Percentiles rank a stretch among this genome's conserved stretches.
phyloP scores from a whole-genome alignment of 257 asterid genomes.

The Capsicum baccatum region DNA sequence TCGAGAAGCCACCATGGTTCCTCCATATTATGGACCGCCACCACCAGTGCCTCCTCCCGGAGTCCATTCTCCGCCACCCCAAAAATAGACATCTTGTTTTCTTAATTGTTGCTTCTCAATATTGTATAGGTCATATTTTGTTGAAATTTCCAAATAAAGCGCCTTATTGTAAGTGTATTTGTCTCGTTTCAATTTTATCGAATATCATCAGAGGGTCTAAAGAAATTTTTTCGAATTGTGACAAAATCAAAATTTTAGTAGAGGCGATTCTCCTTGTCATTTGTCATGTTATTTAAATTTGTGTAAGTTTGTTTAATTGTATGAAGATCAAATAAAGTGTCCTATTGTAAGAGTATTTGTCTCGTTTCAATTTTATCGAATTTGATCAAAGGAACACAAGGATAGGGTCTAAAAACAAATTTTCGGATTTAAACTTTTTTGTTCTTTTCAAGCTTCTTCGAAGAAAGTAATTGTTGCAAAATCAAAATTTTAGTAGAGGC shows the following conservation, averaged over 20 bases:
- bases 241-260: no score
- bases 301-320: background rate
- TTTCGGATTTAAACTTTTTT: no score
- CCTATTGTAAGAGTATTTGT: background rate
- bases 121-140: background rate
- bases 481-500: no score
- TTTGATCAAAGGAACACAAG: background rate
- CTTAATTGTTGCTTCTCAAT: background rate
- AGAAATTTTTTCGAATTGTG: no score
- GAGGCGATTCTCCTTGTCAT: no score
- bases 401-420: no score
- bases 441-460: no score
- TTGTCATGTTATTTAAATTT: background rate
- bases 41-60: slow-evolving; percentile 42
- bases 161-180: background rate
- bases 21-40: slow-evolving; percentile 57
- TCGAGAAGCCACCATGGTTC: slow-evolving; percentile 33
- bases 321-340: background rate
- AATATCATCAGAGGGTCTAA: background rate
- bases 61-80: slow-evolving; percentile 18
- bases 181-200: background rate
- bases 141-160: background rate
- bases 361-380: background rate
- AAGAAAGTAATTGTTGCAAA: no score
- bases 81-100: slow-evolving; percentile 5